phyloP scores from a whole-genome alignment of 2,329 filamentous ascomycete genomes.

The Diaporthe sp. region DNA sequence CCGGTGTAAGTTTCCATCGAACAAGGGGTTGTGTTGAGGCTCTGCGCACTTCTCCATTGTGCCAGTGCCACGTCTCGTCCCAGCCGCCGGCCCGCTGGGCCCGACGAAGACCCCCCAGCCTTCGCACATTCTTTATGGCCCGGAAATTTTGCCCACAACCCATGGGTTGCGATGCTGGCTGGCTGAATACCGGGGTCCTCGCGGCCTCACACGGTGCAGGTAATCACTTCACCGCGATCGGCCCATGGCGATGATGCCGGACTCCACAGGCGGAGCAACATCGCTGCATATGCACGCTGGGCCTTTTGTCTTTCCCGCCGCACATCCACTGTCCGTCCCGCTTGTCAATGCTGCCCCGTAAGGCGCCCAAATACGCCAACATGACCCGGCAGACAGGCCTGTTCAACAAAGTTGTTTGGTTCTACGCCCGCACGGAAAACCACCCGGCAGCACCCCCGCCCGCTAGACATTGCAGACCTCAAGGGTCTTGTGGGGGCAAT shows the following conservation, averaged over 20 bases:
- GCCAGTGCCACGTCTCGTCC: not conserved
- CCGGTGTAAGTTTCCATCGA: not conserved
- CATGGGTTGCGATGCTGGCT: not conserved
- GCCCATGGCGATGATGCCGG: slow-evolving; percentile 14
- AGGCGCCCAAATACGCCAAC: not conserved
- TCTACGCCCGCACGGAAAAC: not conserved
- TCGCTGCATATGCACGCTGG: slow-evolving; percentile 10
- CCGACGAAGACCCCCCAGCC: not conserved
- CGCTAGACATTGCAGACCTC: not conserved
- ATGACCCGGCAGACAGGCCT: not conserved
- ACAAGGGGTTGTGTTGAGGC: not conserved
- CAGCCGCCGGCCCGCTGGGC: not conserved
- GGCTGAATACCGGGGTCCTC: not conserved
- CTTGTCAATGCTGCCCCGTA: slow-evolving; percentile 11
- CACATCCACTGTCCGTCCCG: not conserved
- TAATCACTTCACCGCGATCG: not conserved
- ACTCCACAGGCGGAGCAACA: slow-evolving; percentile 1
- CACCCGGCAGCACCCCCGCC: not conserved
- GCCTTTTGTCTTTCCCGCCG: slow-evolving; percentile 4
- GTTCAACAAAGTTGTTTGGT: not conserved
- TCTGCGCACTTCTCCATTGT: not conserved
- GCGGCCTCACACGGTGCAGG: not conserved
- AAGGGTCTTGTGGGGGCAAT: slow-evolving; percentile 6
- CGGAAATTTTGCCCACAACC: not conserved
- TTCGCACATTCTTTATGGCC: not conserved